A percentile compares a stretch with the other conserved stretches of the same genome.
Evolutionary conservation across 768 basidiomycete species (phyloP).

Genomic region (Podaxis sp.): DNA sequence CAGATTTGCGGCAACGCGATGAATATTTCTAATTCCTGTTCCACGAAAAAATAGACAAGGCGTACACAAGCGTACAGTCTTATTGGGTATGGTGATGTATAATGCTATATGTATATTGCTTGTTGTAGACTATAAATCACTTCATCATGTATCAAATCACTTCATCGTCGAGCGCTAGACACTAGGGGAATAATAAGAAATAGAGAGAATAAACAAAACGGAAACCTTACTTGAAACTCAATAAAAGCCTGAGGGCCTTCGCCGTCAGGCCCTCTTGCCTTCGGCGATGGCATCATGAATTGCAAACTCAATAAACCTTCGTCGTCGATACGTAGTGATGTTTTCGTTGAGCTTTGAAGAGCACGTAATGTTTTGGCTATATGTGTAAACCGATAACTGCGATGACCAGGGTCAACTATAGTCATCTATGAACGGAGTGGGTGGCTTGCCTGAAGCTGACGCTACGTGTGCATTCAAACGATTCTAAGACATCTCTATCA

Average conservation of each 20-base stretch:
- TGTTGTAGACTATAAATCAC: neutral
- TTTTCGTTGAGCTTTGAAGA: constrained; percentile 81
- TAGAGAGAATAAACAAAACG: neutral
- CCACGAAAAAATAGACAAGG: neutral
- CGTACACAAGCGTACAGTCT: neutral
- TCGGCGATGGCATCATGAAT: constrained; percentile 74
- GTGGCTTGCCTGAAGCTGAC: constrained; percentile 68
- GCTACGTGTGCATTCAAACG: constrained; percentile 73
- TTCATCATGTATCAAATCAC: neutral
- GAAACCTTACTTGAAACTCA: constrained; percentile 83
- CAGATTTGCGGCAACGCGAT: neutral
- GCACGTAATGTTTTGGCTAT: constrained; percentile 73
- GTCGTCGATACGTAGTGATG: constrained; percentile 83
- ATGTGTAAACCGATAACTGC: constrained; percentile 82
- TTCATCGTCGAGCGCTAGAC: constrained; percentile 36
- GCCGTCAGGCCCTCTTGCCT: constrained; percentile 40
- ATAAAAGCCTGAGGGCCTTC: constrained; percentile 63
- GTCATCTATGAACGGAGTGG: neutral
- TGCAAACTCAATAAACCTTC: constrained; percentile 86
- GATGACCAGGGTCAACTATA: neutral
- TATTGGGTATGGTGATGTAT: neutral
- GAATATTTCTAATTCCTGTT: constrained; percentile 1
- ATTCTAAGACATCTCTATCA: constrained; percentile 87
- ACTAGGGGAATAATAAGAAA: constrained; percentile 27
- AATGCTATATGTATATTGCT: neutral